phyloP scores from a whole-genome alignment of 1,284 basidiomycete species.

The Meira nashicola region DNA sequence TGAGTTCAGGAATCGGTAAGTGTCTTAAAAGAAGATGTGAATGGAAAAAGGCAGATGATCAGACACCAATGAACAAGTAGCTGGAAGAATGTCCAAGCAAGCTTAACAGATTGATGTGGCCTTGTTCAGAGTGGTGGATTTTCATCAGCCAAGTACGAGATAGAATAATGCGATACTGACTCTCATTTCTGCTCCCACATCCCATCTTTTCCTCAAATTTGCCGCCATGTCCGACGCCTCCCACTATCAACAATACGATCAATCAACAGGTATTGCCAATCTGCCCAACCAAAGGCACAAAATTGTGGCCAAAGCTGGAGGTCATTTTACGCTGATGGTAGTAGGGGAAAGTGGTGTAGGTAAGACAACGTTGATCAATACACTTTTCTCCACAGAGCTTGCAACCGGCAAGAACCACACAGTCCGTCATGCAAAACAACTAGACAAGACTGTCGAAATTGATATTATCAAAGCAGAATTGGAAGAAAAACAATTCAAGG shows the following conservation, averaged over 20 bases:
- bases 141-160: neutral
- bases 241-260: neutral
- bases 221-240: neutral
- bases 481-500: conserved; percentile 98
- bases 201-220: neutral
- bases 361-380: conserved; percentile 71
- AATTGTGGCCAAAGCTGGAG: conserved; percentile 83
- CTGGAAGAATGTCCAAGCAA: neutral
- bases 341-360: conserved; percentile 67
- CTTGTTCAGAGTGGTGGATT: neutral
- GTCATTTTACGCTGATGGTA: conserved; percentile 99
- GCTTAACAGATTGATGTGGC: neutral
- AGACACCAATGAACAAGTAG: too few species aligned
- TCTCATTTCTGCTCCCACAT: neutral
- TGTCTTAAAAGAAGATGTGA: neutral
- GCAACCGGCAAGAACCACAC: conserved; percentile 85
- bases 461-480: conserved; percentile 65
- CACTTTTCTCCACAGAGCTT: conserved; percentile 95
- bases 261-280: conserved; percentile 66
- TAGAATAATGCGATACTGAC: neutral
- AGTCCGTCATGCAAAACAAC: conserved; percentile 86
- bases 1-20: conserved; percentile 4
- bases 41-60: neutral
- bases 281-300: conserved; percentile 71
- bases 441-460: conserved; percentile 93